A percentile compares a stretch with the other conserved stretches of the same genome.
Evolutionary conservation across 345 rosid species (phyloP).

Genomic region (Trapa incisa): DNA sequence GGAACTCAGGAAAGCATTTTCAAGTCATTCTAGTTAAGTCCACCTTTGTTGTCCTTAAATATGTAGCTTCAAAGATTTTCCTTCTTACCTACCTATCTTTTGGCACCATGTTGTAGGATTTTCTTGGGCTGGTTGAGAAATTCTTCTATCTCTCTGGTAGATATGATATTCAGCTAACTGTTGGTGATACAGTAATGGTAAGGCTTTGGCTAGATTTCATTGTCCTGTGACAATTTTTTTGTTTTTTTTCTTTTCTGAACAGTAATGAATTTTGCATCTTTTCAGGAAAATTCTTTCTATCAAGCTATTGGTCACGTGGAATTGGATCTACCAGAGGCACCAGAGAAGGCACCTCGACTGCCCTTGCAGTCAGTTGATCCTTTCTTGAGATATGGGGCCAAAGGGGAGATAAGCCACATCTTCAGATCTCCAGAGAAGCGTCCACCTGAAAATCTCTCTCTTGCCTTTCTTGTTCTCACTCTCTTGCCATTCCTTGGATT

Average conservation of each 20-base stretch:
- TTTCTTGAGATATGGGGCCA: conserved; percentile 62
- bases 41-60: background rate
- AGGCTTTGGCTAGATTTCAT: conserved; percentile 11
- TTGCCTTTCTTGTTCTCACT: conserved; percentile 68
- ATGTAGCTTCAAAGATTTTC: background rate
- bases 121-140: conserved; percentile 88
- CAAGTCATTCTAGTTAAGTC: conserved; percentile 71
- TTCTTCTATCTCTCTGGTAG: conserved; percentile 82
- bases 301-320: conserved; percentile 58
- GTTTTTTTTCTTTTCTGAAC: background rate
- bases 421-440: conserved; percentile 83
- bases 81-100: conserved; percentile 4
- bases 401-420: conserved; percentile 80
- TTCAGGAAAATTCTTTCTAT: conserved; percentile 79
- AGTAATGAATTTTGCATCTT: background rate
- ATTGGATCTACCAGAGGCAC: conserved; percentile 82
- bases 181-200: conserved; percentile 96
- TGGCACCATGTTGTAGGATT: conserved; percentile 44
- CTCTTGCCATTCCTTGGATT: conserved; percentile 70
- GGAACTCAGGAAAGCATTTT: conserved; percentile 59
- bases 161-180: conserved; percentile 73
- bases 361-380: conserved; percentile 55
- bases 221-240: background rate
- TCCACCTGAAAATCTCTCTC: conserved; percentile 70
- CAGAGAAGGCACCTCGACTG: conserved; percentile 80